phyloP scores from a whole-genome alignment of 2,329 filamentous ascomycete species.

The Neonectria hederae region DNA sequence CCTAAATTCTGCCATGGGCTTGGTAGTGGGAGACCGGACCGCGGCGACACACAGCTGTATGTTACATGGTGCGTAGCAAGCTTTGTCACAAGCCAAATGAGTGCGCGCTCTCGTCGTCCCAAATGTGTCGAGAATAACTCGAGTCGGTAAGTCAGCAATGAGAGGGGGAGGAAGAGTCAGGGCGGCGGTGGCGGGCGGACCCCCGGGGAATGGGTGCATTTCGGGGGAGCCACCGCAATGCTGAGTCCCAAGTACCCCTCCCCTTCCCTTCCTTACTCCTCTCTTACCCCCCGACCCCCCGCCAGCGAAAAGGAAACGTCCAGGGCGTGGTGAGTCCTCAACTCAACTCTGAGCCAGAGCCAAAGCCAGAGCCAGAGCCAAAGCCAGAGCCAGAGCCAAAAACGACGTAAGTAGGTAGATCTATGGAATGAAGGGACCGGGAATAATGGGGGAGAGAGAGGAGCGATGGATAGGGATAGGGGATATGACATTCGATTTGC shows the following conservation, averaged over 20 bases:
- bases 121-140: not conserved
- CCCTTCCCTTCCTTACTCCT: too few species aligned
- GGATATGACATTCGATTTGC: constrained; percentile 14
- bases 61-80: constrained; percentile 2
- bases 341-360: constrained; percentile 28
- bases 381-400: constrained; percentile 22
- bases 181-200: not conserved
- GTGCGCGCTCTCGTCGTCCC: not conserved
- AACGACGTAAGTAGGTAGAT: not conserved
- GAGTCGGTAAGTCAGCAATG: not conserved
- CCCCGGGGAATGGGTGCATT: constrained; percentile 1
- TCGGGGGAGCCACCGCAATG: not conserved
- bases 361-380: constrained; percentile 25
- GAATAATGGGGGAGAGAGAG: constrained; percentile 13
- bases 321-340: constrained; percentile 11
- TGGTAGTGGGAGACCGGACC: not conserved
- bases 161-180: not conserved
- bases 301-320: not conserved
- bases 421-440: constrained; percentile 8
- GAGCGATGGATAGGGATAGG: too few species aligned
- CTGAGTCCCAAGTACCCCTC: not conserved
- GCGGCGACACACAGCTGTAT: not conserved
- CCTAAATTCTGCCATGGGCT: not conserved
- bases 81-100: constrained; percentile 1
- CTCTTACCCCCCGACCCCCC: not conserved